phyloP scores from a whole-genome alignment of 1,284 basidiomycete species.

The Malassezia sympodialis region DNA sequence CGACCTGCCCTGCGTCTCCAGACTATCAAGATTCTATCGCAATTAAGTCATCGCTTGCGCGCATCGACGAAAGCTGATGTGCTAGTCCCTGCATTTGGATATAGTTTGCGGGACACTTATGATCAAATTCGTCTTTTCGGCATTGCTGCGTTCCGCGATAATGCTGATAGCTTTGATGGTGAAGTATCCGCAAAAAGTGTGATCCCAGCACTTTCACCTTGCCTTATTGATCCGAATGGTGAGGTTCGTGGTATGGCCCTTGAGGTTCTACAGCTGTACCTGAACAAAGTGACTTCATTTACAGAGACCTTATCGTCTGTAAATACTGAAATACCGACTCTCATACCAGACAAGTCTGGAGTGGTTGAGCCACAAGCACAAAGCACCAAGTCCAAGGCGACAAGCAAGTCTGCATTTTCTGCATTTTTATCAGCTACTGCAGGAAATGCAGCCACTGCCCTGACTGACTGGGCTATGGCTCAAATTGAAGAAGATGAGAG shows the following conservation, averaged over 20 bases:
- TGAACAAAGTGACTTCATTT: conserved; percentile 21
- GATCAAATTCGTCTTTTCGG: conserved; percentile 88
- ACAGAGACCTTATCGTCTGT: not conserved
- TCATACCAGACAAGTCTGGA: not conserved
- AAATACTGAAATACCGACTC: not conserved
- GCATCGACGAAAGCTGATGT: conserved; percentile 81
- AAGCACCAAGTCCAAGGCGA: not conserved
- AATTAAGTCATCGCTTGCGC: conserved; percentile 72
- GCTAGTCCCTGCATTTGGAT: conserved; percentile 83
- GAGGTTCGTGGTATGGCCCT: conserved; percentile 39
- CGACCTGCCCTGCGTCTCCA: conserved; percentile 95
- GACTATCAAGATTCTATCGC: conserved; percentile 88
- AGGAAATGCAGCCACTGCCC: conserved; percentile 33
- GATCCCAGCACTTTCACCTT: conserved; percentile 35
- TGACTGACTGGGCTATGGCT: conserved; percentile 39
- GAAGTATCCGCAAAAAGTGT: conserved; percentile 33
- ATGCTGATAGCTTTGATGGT: conserved; percentile 68
- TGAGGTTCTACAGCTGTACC: conserved; percentile 32
- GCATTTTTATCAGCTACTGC: conserved; percentile 24
- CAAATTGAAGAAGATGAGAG: conserved; percentile 14
- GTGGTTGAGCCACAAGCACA: not conserved
- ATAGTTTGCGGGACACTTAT: conserved; percentile 81
- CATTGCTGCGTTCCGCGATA: conserved; percentile 90
- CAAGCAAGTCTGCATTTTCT: not conserved
- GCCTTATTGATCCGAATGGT: conserved; percentile 40